phyloP scores from a whole-genome alignment of 2,329 filamentous ascomycete species.

The Lasiodiplodia sp. region DNA sequence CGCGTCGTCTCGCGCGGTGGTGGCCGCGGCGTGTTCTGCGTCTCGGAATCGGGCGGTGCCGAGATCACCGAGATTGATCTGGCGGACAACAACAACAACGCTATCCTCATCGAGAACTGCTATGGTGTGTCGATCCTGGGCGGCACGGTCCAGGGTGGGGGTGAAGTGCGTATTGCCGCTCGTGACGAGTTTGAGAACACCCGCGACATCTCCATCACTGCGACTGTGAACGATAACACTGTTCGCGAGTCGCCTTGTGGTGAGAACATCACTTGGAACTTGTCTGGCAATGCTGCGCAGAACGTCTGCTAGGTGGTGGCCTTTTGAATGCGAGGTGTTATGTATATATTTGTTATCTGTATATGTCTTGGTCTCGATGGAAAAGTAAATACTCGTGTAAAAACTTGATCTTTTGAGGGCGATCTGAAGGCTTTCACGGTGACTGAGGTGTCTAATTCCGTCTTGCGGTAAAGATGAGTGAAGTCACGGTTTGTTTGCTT shows the following conservation, averaged over 20 bases:
- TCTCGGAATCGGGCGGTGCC: constrained; percentile 63
- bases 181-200: constrained; percentile 63
- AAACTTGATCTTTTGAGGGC: not conserved
- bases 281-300: constrained; percentile 55
- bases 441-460: not conserved
- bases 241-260: constrained; percentile 64
- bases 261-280: constrained; percentile 59
- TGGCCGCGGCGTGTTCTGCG: constrained; percentile 65
- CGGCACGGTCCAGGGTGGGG: constrained; percentile 62
- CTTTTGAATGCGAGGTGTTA: no score
- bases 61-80: constrained; percentile 60
- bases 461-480: not conserved
- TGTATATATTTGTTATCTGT: no score
- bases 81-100: constrained; percentile 62
- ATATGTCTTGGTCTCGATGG: not conserved
- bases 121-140: constrained; percentile 61
- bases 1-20: constrained; percentile 63
- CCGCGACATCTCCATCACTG: constrained; percentile 58
- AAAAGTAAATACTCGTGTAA: not conserved
- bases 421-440: not conserved
- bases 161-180: constrained; percentile 62
- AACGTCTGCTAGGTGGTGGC: constrained; percentile 50
- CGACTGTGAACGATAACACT: constrained; percentile 58
- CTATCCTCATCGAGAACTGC: constrained; percentile 67
- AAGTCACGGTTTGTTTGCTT: no score